Evolutionary conservation across 1,284 basidiomycete species (phyloP), one percentile per base, ranked within the genome.

Genomic region (Tylopilus orsonianus): DNA sequence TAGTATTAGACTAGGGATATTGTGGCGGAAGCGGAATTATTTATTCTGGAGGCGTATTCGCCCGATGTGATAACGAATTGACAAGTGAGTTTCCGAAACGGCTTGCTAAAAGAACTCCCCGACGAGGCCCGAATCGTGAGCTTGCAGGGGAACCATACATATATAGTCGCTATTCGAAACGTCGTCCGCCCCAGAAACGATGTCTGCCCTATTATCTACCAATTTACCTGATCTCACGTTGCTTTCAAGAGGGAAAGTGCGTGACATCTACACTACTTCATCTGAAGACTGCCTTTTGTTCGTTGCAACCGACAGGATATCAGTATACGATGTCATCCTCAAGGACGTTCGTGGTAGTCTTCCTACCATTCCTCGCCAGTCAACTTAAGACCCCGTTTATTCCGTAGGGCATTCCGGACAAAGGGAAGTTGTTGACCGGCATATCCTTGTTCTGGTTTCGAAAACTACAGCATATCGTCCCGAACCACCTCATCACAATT

Each of bases 361-460:
- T 45, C 10, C 10, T 12, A 2, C 41, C 18, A 8, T 42, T 16
- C 14, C 46, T 38, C 26, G 10, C 18, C 8, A 4, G 20, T 27
- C 13, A 33, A 19, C 32, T 52, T 48, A 57, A 26, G 29, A 8
- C 23, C 18, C 2, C 10, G 40, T 35, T 29, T 44, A 16, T 27
- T 40, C 20, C 23, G 44, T 68, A 95, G 95, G 93, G 93, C 16
- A 93, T 98, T 50, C 93, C 96, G 13, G 84, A 86, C 59, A 98
- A 99, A 71, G 96, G 97, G 49, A 85, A 85, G 59, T 80, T 97
- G 16, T 77, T 99, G 41, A 97, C 94, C 14, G 76, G 85, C 52
- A 83, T 98, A 53, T 97, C 95, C 14, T 74, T 90, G 41, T 98
- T 96, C 77, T 99, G 96, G 95, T 99, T 99, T 72, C 72, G 87